Conservation (phyloP, 2,329 filamentous ascomycete species). For the Periconia sp. region DNA sequence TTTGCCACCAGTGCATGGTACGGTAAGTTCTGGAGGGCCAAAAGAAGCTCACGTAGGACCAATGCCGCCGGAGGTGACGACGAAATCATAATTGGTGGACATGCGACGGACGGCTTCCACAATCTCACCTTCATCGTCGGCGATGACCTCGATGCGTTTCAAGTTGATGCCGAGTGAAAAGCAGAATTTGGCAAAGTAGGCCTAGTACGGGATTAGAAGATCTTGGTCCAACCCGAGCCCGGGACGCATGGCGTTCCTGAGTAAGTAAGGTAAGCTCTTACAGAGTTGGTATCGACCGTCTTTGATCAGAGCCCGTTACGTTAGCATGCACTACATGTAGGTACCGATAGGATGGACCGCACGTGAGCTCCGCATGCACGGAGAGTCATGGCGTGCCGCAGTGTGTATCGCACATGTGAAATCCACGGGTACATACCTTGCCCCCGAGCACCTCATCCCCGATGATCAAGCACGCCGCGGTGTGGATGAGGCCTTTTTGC, state of each 20-base stretch:
- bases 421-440: slow-evolving; percentile 63
- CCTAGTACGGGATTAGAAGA: slow-evolving; percentile 27
- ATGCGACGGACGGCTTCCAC: slow-evolving; percentile 83
- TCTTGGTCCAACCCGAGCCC: too few relatives aligned
- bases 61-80: slow-evolving; percentile 94
- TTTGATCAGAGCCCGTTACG: slow-evolving; percentile 33
- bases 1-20: slow-evolving; percentile 5
- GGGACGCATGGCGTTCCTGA: neutral
- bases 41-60: slow-evolving; percentile 80
- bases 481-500: slow-evolving; percentile 72
- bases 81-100: slow-evolving; percentile 88
- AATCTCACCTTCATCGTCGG: slow-evolving; percentile 89
- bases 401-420: too few relatives aligned
- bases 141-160: slow-evolving; percentile 88
- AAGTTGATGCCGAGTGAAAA: slow-evolving; percentile 68
- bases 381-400: neutral
- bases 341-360: too few relatives aligned
- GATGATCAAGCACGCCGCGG: slow-evolving; percentile 90
- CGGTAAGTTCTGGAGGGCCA: slow-evolving; percentile 12
- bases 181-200: slow-evolving; percentile 67
- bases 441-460: slow-evolving; percentile 96
- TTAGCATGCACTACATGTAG: slow-evolving; percentile 18
- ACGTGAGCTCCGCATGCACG: neutral
- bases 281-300: slow-evolving; percentile 68
- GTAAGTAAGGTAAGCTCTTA: slow-evolving; percentile 13